phyloP scores from a whole-genome alignment of 352 stramenopile species.

The Thraustochytrium striatum region DNA sequence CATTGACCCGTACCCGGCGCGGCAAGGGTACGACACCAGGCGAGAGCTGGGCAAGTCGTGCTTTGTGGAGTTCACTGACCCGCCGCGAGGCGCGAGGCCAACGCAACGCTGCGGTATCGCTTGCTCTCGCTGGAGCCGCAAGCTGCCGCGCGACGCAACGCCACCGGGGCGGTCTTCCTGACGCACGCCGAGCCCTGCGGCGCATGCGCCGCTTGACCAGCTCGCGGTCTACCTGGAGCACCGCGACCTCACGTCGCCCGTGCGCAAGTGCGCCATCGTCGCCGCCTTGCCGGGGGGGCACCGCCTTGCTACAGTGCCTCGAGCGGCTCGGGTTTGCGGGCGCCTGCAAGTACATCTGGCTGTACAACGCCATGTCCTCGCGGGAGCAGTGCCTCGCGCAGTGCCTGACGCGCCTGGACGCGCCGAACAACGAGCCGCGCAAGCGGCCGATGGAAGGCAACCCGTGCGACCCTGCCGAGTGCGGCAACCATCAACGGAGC shows the following conservation, averaged over 20 bases:
- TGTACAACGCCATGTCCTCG: not conserved
- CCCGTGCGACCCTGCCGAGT: conserved; percentile 3
- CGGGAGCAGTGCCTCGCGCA: not conserved
- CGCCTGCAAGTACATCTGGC: not conserved
- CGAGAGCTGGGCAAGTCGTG: too few species aligned
- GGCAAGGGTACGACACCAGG: too few species aligned
- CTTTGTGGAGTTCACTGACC: too few species aligned
- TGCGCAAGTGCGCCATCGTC: not conserved
- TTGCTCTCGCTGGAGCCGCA: too few species aligned
- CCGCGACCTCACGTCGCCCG: not conserved
- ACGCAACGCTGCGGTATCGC: too few species aligned
- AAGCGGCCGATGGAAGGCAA: conserved; percentile 5
- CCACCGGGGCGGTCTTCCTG: too few species aligned
- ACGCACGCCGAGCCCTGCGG: too few species aligned
- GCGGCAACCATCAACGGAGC: not conserved
- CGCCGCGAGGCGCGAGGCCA: too few species aligned
- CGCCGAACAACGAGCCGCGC: conserved; percentile 4
- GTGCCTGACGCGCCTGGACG: not conserved
- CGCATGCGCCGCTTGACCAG: not conserved
- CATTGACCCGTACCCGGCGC: too few species aligned
- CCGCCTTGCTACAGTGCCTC: not conserved
- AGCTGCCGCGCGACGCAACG: too few species aligned
- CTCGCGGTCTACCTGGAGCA: not conserved
- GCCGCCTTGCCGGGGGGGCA: too few species aligned
- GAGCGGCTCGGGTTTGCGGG: not conserved